These are phyloP conservation scores for Talaromyces pinophilus DNA, from an alignment of 2,329 filamentous ascomycete genomes.

Conservation along the genomic window DNA sequence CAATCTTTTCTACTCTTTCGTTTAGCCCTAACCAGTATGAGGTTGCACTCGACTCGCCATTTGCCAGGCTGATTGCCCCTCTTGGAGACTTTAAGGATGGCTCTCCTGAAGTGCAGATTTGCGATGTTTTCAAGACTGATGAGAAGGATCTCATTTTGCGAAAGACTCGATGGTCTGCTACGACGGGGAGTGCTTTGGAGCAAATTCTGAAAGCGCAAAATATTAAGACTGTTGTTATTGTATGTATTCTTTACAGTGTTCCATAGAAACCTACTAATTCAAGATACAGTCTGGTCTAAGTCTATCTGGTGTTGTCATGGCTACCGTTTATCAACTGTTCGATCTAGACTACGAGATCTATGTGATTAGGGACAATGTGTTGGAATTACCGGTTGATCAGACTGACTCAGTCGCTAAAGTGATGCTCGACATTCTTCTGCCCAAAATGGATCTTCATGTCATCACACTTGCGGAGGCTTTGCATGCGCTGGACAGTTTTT, in stretches of 20 bases:
- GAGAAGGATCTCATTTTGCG: conserved; percentile 38
- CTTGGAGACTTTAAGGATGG: conserved; percentile 32
- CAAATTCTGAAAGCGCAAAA: conserved; percentile 42
- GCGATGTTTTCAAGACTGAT: conserved; percentile 35
- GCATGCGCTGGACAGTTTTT: conserved; percentile 23
- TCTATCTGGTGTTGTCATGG: conserved; percentile 48
- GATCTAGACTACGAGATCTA: conserved; percentile 49
- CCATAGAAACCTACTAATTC: background rate
- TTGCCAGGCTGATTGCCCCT: conserved; percentile 34
- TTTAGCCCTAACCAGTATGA: conserved; percentile 42
- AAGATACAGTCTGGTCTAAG: conserved; percentile 40
- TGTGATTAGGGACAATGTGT: conserved; percentile 41
- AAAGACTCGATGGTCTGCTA: conserved; percentile 49
- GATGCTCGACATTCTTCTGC: conserved; percentile 30
- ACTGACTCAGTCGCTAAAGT: conserved; percentile 25
- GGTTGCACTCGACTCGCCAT: conserved; percentile 37
- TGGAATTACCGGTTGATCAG: conserved; percentile 34
- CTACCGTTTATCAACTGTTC: conserved; percentile 47
- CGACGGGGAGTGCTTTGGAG: conserved; percentile 44
- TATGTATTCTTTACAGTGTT: conserved; percentile 24
- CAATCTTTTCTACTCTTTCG: conserved; percentile 44
- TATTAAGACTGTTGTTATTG: conserved; percentile 47
- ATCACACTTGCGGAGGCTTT: conserved; percentile 27
- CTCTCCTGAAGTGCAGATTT: conserved; percentile 36
- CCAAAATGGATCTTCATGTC: conserved; percentile 32